phyloP scores from a whole-genome alignment of 768 basidiomycete genomes.

The Hemileccinum impolitum region DNA sequence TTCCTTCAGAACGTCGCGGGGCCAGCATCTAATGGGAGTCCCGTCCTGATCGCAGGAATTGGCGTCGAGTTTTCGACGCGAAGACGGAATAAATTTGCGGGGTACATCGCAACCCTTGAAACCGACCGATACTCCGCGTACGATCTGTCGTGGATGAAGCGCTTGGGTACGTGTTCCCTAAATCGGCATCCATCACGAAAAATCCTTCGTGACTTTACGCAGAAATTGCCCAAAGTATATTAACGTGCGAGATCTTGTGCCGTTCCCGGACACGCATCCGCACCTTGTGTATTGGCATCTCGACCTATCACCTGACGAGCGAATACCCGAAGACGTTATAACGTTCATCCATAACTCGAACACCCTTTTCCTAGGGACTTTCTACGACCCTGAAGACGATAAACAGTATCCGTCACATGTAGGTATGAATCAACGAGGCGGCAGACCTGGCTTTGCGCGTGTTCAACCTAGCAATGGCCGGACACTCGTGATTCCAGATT shows the following conservation, averaged over 20 bases:
- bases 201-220: neutral
- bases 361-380: constrained; percentile 57
- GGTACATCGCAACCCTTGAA: constrained; percentile 38
- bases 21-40: neutral
- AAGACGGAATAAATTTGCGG: constrained; percentile 63
- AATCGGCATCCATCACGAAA: neutral
- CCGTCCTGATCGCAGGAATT: constrained; percentile 51
- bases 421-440: constrained; percentile 68
- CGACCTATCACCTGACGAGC: constrained; percentile 34
- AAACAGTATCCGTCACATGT: constrained; percentile 50
- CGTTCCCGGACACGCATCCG: constrained; percentile 40
- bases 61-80: constrained; percentile 60
- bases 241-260: constrained; percentile 49
- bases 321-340: constrained; percentile 50
- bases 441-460: constrained; percentile 57
- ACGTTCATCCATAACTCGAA: constrained; percentile 48
- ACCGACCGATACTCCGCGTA: constrained; percentile 35
- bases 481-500: constrained; percentile 60
- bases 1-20: constrained; percentile 35
- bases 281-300: constrained; percentile 34
- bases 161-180: constrained; percentile 46
- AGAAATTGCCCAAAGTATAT: constrained; percentile 76
- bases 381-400: constrained; percentile 42
- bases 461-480: constrained; percentile 51
- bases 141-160: constrained; percentile 46